Evolutionary conservation across 176 grass and related monocot species (phyloP).

Genomic region (Typha latifolia): DNA sequence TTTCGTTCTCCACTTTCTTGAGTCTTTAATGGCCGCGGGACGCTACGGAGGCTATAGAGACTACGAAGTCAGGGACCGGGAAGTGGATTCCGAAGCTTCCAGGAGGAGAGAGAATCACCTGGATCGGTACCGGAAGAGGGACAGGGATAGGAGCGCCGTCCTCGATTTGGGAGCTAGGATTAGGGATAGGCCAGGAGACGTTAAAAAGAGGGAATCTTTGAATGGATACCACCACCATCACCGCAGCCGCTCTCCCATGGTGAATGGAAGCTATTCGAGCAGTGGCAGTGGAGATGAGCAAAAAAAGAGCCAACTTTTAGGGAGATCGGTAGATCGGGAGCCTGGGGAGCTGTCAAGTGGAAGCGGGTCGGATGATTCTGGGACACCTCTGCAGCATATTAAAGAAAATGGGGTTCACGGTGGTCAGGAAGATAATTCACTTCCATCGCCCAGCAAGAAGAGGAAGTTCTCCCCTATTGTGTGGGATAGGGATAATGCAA

Average conservation of each 20-base stretch:
- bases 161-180: slow-evolving; percentile 1
- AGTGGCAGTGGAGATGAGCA: background rate
- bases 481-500: slow-evolving; percentile 32
- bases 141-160: slow-evolving; percentile 9
- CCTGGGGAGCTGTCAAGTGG: slow-evolving; percentile 48
- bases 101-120: slow-evolving; percentile 32
- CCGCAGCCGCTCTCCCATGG: background rate
- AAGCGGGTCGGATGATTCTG: slow-evolving; percentile 43
- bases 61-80: slow-evolving; percentile 29
- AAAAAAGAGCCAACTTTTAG: slow-evolving; percentile 14
- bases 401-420: slow-evolving; percentile 8
- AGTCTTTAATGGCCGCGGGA: slow-evolving; percentile 25
- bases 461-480: slow-evolving; percentile 57
- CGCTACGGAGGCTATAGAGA: slow-evolving; percentile 26
- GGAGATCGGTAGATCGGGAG: slow-evolving; percentile 44
- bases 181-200: background rate
- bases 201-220: slow-evolving; percentile 10
- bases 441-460: slow-evolving; percentile 32
- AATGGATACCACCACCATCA: slow-evolving; percentile 2
- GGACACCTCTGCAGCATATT: slow-evolving; percentile 6
- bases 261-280: background rate
- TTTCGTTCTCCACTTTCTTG: background rate
- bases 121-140: background rate
- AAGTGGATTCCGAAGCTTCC: slow-evolving; percentile 19
- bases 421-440: background rate